These are phyloP conservation scores for Clathrospora elynae DNA, from an alignment of 2,329 filamentous ascomycete species.

Conservation along the genomic window DNA sequence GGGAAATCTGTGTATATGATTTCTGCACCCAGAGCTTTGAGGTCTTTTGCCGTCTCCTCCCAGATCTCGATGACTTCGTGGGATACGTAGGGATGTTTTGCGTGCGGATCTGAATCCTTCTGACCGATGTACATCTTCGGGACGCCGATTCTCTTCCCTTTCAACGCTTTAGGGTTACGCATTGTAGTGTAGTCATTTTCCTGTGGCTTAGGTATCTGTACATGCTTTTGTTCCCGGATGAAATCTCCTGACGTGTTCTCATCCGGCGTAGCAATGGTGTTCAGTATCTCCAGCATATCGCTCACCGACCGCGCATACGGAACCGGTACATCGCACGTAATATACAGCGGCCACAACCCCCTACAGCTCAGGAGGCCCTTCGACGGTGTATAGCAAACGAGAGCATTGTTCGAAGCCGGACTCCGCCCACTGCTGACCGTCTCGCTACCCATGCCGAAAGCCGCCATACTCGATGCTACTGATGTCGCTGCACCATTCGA, in stretches of 20 bases:
- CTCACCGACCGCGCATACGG: slow-evolving; percentile 58
- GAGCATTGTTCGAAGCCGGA: slow-evolving; percentile 62
- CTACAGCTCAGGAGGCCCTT: slow-evolving; percentile 58
- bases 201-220: slow-evolving; percentile 49
- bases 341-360: slow-evolving; percentile 62
- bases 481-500: slow-evolving; percentile 62
- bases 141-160: slow-evolving; percentile 56
- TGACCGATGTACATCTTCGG: slow-evolving; percentile 59
- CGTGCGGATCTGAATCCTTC: slow-evolving; percentile 36
- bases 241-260: slow-evolving; percentile 55
- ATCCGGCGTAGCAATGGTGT: slow-evolving; percentile 56
- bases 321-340: slow-evolving; percentile 61
- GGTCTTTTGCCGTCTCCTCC: slow-evolving; percentile 42
- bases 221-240: slow-evolving; percentile 58
- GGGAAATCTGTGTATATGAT: slow-evolving; percentile 55
- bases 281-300: slow-evolving; percentile 58
- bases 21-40: slow-evolving; percentile 52
- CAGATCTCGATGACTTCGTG: slow-evolving; percentile 47
- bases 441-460: slow-evolving; percentile 61
- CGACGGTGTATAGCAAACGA: slow-evolving; percentile 63
- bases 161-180: slow-evolving; percentile 39
- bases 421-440: slow-evolving; percentile 62
- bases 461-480: slow-evolving; percentile 57
- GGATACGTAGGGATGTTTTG: slow-evolving; percentile 45
- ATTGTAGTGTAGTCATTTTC: slow-evolving; percentile 48